phyloP scores from a whole-genome alignment of 768 basidiomycete species.

The Pleurotus ostreatus region DNA sequence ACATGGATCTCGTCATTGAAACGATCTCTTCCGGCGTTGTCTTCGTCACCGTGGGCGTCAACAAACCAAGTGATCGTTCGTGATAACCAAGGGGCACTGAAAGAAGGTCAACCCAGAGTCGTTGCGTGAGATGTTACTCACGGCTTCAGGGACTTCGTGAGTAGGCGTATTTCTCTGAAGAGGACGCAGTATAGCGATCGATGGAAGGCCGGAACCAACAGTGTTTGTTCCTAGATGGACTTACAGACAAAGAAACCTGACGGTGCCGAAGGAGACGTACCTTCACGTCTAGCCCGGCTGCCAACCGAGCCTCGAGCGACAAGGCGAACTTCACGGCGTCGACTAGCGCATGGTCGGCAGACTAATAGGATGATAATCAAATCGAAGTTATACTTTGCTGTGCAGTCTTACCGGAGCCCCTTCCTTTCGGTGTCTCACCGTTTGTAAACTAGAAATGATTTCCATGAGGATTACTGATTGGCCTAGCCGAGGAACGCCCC shows the following conservation, averaged over 20 bases:
- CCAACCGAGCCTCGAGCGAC: slow-evolving; percentile 53
- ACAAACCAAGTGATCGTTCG: slow-evolving; percentile 42
- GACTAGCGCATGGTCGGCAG: slow-evolving; percentile 21
- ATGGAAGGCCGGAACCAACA: slow-evolving; percentile 51
- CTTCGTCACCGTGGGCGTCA: slow-evolving; percentile 29
- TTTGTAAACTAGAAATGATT: slow-evolving; percentile 49
- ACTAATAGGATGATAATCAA: background rate
- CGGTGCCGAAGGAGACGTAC: slow-evolving; percentile 25
- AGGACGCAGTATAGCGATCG: slow-evolving; percentile 57
- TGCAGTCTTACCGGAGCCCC: slow-evolving; percentile 26
- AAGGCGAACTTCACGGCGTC: slow-evolving; percentile 44
- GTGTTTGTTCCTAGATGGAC: slow-evolving; percentile 43
- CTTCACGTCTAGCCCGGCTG: slow-evolving; percentile 53
- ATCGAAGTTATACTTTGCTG: background rate
- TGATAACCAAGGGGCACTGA: slow-evolving; percentile 44
- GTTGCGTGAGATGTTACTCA: slow-evolving; percentile 26
- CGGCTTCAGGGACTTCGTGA: slow-evolving; percentile 63
- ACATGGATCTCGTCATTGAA: slow-evolving; percentile 38
- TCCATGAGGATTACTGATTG: slow-evolving; percentile 62
- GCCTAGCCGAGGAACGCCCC: slow-evolving; percentile 54
- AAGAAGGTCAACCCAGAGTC: background rate
- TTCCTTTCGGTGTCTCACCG: slow-evolving; percentile 39
- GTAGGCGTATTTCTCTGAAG: slow-evolving; percentile 59
- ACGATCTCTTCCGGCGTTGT: slow-evolving; percentile 26
- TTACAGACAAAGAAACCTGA: background rate